Evolutionary conservation across 2,329 filamentous ascomycete genomes (phyloP).

Genomic region (Phialophora tarda): DNA sequence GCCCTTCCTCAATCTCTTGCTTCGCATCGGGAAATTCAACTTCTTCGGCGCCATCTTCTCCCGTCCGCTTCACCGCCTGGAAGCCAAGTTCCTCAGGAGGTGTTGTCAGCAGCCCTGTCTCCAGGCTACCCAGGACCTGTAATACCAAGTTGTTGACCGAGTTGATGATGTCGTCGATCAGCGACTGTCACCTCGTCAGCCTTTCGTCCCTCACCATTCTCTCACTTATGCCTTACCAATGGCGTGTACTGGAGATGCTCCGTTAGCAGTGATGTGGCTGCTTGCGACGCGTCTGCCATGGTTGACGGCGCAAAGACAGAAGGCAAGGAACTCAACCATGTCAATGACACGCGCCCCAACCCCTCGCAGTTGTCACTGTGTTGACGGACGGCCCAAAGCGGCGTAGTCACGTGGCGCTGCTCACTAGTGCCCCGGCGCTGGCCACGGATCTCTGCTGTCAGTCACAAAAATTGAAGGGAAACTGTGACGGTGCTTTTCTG

Average conservation of each 20-base stretch:
- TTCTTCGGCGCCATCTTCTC: slow-evolving; percentile 51
- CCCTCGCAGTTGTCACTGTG: not conserved
- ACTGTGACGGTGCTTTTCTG: slow-evolving; percentile 7
- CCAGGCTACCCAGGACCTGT: slow-evolving; percentile 84
- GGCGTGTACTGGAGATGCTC: slow-evolving; percentile 97
- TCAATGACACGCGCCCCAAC: not conserved
- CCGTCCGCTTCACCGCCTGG: slow-evolving; percentile 55
- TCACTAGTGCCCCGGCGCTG: slow-evolving; percentile 1
- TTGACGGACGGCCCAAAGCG: slow-evolving; percentile 4
- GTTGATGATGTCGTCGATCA: slow-evolving; percentile 98
- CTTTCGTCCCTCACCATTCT: not conserved
- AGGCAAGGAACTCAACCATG: not conserved
- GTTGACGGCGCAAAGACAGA: not conserved
- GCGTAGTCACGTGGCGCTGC: not conserved
- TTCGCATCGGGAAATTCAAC: slow-evolving; percentile 58
- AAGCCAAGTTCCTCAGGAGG: slow-evolving; percentile 84
- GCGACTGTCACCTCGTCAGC: slow-evolving; percentile 62
- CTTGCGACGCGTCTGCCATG: slow-evolving; percentile 40
- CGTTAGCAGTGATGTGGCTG: slow-evolving; percentile 71
- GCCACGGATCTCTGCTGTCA: slow-evolving; percentile 9
- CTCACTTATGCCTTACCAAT: slow-evolving; percentile 66
- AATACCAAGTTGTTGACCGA: slow-evolving; percentile 92
- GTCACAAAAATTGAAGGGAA: slow-evolving; percentile 15
- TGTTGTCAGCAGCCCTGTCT: slow-evolving; percentile 76
- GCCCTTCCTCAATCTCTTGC: slow-evolving; percentile 84